Percentiles rank a stretch among this genome's conserved stretches.
Evolutionary conservation across 768 basidiomycete species (phyloP).

Genomic region (Lentinula boryana): DNA sequence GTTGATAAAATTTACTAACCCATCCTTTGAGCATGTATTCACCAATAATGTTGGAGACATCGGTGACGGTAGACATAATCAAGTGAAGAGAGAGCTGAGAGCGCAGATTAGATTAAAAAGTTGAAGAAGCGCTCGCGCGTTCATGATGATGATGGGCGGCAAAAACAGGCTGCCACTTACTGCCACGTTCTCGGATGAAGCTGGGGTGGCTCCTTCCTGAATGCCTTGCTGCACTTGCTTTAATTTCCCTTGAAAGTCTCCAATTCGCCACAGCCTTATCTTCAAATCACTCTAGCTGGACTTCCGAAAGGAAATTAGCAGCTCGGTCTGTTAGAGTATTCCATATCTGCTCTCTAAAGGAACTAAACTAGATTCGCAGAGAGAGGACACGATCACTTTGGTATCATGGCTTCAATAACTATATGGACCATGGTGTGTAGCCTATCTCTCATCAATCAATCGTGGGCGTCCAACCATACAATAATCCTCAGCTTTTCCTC

Average conservation of each 20-base stretch:
- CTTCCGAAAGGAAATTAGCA: constrained; percentile 47
- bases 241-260: constrained; percentile 28
- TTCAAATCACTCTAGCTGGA: constrained; percentile 40
- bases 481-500: constrained; percentile 58
- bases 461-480: constrained; percentile 11
- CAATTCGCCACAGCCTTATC: constrained; percentile 24
- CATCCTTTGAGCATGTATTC: constrained; percentile 75
- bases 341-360: background rate
- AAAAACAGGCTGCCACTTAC: constrained; percentile 17
- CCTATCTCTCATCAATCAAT: constrained; percentile 1
- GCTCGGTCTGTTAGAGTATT: constrained; percentile 41
- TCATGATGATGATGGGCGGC: constrained; percentile 22
- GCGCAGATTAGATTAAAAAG: background rate
- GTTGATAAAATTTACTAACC: constrained; percentile 34
- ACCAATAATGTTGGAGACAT: constrained; percentile 59
- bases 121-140: constrained; percentile 4
- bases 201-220: constrained; percentile 50
- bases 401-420: constrained; percentile 87
- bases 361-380: constrained; percentile 26
- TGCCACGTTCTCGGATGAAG: constrained; percentile 34
- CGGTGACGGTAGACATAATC: constrained; percentile 44
- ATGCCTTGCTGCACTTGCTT: constrained; percentile 33
- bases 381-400: constrained; percentile 72
- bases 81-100: background rate
- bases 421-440: constrained; percentile 73